Evolutionary conservation across 2,329 filamentous ascomycete species (phyloP).

Genomic region (Beauveria rudraprayagi): DNA sequence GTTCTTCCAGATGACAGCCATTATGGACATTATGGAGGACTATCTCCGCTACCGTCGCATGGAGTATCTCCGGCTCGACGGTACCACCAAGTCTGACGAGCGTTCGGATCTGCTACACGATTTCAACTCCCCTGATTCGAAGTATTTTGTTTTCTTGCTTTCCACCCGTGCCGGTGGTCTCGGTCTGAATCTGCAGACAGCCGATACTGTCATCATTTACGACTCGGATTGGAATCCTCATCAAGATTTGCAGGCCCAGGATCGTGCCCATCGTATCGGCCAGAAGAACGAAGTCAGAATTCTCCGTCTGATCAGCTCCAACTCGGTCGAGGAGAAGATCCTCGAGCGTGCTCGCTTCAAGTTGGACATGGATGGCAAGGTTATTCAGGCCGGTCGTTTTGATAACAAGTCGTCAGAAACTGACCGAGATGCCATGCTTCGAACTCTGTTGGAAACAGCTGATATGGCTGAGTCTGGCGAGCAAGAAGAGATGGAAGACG

Average conservation of each 20-base stretch:
- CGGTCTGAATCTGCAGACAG: slow-evolving; percentile 92
- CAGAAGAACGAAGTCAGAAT: slow-evolving; percentile 99
- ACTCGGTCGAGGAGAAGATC: slow-evolving; percentile 98
- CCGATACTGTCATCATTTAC: slow-evolving; percentile 98
- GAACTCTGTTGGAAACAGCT: slow-evolving; percentile 82
- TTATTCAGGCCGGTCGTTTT: slow-evolving; percentile 98
- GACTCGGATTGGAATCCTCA: slow-evolving; percentile 99
- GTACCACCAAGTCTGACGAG: slow-evolving; percentile 95
- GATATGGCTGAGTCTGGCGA: slow-evolving; percentile 62
- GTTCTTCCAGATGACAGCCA: slow-evolving; percentile 99
- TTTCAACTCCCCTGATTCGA: slow-evolving; percentile 85
- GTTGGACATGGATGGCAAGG: slow-evolving; percentile 98
- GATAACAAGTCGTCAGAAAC: slow-evolving; percentile 99
- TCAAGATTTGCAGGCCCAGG: slow-evolving; percentile 96
- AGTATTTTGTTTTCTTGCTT: slow-evolving; percentile 97
- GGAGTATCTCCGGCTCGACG: slow-evolving; percentile 85
- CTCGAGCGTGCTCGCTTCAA: slow-evolving; percentile 95
- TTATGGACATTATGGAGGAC: slow-evolving; percentile 99
- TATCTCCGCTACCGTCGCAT: slow-evolving; percentile 79
- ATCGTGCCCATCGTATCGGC: slow-evolving; percentile 99
- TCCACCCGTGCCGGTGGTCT: slow-evolving; percentile 97
- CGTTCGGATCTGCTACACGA: slow-evolving; percentile 80
- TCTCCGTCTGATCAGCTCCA: slow-evolving; percentile 87
- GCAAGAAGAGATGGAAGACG: slow-evolving; percentile 96
- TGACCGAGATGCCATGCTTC: slow-evolving; percentile 92